A percentile compares a stretch with the other conserved stretches of the same genome.
phyloP scores from a whole-genome alignment of 176 grass and related monocot genomes.

The Aegilops speltoides region DNA sequence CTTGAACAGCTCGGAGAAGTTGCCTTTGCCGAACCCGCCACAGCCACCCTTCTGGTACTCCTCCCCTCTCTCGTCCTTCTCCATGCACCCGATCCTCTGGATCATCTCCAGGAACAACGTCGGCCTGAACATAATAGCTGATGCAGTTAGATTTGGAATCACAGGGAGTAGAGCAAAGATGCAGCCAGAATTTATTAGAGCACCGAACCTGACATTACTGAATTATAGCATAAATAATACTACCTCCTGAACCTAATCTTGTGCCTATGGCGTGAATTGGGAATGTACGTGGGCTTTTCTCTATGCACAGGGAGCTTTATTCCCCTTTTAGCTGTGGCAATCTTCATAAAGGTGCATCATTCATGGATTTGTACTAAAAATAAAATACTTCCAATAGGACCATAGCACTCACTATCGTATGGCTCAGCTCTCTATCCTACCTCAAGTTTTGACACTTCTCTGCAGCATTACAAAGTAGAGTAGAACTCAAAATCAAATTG shows the following conservation, averaged over 20 bases:
- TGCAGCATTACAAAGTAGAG: not conserved
- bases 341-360: constrained; percentile 26
- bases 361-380: constrained; percentile 10
- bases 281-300: not conserved
- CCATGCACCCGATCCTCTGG: constrained; percentile 90
- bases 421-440: not conserved
- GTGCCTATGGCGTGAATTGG: not conserved
- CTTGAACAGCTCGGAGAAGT: constrained; percentile 89
- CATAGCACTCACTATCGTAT: not conserved
- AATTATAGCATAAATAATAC: not conserved
- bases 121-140: constrained; percentile 40
- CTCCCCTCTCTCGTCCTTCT: constrained; percentile 63
- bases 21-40: constrained; percentile 90
- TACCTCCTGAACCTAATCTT: not conserved
- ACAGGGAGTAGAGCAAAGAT: too few relatives aligned
- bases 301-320: not conserved
- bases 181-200: not conserved
- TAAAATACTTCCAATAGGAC: constrained; percentile 14
- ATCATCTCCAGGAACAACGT: constrained; percentile 98
- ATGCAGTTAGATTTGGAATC: too few relatives aligned
- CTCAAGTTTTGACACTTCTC: not conserved
- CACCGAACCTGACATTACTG: not conserved
- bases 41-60: constrained; percentile 84
- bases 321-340: not conserved
- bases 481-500: not conserved